Evolutionary conservation across 2,329 filamentous ascomycete species (phyloP).

Genomic region (Periconia digitata): DNA sequence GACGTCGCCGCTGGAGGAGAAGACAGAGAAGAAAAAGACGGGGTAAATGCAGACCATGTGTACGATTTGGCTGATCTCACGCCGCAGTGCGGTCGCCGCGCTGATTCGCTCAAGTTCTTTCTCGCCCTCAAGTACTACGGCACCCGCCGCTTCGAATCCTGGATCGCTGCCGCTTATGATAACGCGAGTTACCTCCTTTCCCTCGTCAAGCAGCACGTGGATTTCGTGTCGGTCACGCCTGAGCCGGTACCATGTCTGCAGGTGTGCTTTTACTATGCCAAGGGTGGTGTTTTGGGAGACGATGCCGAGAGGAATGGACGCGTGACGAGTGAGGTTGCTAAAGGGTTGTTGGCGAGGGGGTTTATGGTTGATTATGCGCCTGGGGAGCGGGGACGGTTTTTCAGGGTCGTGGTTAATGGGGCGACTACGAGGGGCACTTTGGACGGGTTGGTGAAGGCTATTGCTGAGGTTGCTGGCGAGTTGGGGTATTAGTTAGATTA

Average conservation of each 20-base stretch:
- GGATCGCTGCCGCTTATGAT: constrained; percentile 68
- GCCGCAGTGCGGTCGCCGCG: constrained; percentile 86
- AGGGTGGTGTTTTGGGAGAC: constrained; percentile 53
- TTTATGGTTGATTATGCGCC: constrained; percentile 72
- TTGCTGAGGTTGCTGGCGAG: constrained; percentile 51
- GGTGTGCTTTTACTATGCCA: constrained; percentile 89
- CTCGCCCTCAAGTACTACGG: constrained; percentile 91
- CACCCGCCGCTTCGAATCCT: constrained; percentile 66
- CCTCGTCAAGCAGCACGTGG: constrained; percentile 55
- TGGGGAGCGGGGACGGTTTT: constrained; percentile 64
- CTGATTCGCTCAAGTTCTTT: constrained; percentile 84
- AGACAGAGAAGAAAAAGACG: neutral
- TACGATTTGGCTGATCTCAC: constrained; percentile 93
- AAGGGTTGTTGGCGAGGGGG: constrained; percentile 57
- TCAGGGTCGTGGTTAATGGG: constrained; percentile 69
- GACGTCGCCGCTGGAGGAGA: constrained; percentile 25
- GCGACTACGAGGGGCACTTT: constrained; percentile 62
- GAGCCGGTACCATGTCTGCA: constrained; percentile 81
- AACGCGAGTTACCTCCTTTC: constrained; percentile 69
- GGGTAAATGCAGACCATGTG: constrained; percentile 50
- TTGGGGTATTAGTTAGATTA: constrained; percentile 23
- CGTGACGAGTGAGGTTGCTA: constrained; percentile 58
- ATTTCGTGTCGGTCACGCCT: constrained; percentile 72
- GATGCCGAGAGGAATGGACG: constrained; percentile 55
- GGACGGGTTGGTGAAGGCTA: constrained; percentile 62